Evolutionary conservation across 768 basidiomycete species (phyloP), one percentile per base, ranked within the genome.

Genomic region (Porphyrellus cyaneotinctus): DNA sequence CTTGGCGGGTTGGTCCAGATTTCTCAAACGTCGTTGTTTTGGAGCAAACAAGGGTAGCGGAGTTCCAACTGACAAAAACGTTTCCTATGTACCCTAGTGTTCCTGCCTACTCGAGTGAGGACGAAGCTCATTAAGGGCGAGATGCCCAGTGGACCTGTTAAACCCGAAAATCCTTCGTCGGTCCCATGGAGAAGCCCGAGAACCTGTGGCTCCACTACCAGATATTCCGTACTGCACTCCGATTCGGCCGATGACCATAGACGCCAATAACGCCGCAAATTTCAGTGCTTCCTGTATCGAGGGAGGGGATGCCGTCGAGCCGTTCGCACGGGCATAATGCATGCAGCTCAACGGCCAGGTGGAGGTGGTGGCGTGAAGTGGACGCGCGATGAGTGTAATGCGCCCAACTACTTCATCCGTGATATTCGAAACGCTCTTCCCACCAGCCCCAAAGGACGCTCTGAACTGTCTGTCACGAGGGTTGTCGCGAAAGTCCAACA

Each of bases 281-380:
- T 77, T 72, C 1, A 80, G 76, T 7, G 79, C 82, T 75, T 81
- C 82, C 4, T 62, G 65, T 17, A 60, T 59, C 1, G 78, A 83
- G 9, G 77, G 69, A 17, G 43, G 22, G n/a, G 67, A 59, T 67
- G 2, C 79, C 45, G 63, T 58, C 32, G 30, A 32, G 14, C 9
- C 13, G 17, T 38, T 26, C 15, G 36, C 7, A n/a, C 39, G 24
- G 14, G 58, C 52, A 28, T 55, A 45, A 38, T 43, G 56, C 43
- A 61, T 60, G 44, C 51, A 61, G 53, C 44, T 20, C 52, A 61
- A 28, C 0, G 57, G 58, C 57, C 56, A 57, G 28, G 43, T 53
- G 1, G 47, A 31, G 23, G 18, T 26, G 8, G 42, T 44, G 15
- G 49, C 51, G 1, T 47, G 43, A 36, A 48, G 49, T 42, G 59